Evolutionary conservation across 1,284 basidiomycete genomes (phyloP).

Genomic region (Inonotus hispidus): DNA sequence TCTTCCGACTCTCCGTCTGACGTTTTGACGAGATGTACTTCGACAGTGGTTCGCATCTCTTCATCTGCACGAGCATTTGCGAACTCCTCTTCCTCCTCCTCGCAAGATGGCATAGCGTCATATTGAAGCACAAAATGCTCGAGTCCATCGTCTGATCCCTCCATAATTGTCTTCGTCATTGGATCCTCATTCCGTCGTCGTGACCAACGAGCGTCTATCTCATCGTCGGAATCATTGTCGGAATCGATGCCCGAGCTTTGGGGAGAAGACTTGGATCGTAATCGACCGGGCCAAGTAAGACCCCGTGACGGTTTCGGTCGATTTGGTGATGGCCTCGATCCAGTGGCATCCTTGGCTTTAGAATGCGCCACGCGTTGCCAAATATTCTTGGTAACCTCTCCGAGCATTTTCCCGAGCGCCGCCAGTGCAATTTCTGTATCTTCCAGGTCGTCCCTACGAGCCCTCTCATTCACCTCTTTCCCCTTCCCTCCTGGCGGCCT

Average conservation of each 20-base stretch:
- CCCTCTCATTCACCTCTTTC: neutral
- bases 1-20: slow-evolving; percentile 3
- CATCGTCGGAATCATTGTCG: slow-evolving; percentile 10
- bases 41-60: slow-evolving; percentile 13
- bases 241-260: neutral
- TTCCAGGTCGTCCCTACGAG: neutral
- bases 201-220: slow-evolving; percentile 10
- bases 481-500: neutral
- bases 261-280: neutral
- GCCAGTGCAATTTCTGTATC: slow-evolving; percentile 10
- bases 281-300: slow-evolving; percentile 1
- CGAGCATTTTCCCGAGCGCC: slow-evolving; percentile 13
- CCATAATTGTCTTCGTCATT: slow-evolving; percentile 17
- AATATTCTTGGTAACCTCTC: slow-evolving; percentile 9
- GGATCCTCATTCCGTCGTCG: slow-evolving; percentile 12
- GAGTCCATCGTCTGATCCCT: slow-evolving; percentile 11
- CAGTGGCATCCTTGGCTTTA: neutral
- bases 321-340: neutral
- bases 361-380: slow-evolving; percentile 12
- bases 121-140: slow-evolving; percentile 3
- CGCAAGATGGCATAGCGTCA: slow-evolving; percentile 1
- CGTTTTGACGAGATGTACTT: slow-evolving; percentile 11
- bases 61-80: slow-evolving; percentile 9
- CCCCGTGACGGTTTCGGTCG: neutral
- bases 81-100: slow-evolving; percentile 12